Conservation (phyloP, 306 rosid genomes). For the Lithocarpus polystachyus region DNA sequence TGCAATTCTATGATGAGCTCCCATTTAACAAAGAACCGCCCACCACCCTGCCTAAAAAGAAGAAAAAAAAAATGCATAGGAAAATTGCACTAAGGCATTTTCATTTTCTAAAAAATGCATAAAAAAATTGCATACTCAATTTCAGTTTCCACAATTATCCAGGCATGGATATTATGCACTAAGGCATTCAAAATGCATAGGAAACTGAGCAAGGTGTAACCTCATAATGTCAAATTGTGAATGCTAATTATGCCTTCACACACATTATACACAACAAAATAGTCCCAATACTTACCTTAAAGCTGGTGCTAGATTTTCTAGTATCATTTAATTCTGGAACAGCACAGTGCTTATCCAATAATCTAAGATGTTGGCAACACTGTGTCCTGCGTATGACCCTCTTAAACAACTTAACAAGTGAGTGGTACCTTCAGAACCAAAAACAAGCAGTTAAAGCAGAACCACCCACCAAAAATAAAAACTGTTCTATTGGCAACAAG, state of each 20-base stretch:
- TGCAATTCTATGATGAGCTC: background rate
- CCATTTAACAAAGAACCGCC: background rate
- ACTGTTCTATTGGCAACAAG: background rate
- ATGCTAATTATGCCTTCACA: slow-evolving; percentile 10
- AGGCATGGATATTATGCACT: background rate
- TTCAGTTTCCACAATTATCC: slow-evolving; percentile 7
- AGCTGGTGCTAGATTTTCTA: slow-evolving; percentile 30
- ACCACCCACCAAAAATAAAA: background rate
- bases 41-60: background rate
- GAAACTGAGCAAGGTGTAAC: slow-evolving; percentile 1
- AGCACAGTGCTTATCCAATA: slow-evolving; percentile 75
- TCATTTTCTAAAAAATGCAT: too few species aligned
- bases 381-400: slow-evolving; percentile 53
- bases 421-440: slow-evolving; percentile 52
- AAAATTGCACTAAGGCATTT: too few species aligned
- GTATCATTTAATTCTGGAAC: slow-evolving; percentile 26
- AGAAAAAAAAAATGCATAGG: too few species aligned
- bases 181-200: background rate
- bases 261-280: slow-evolving; percentile 15
- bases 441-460: slow-evolving; percentile 21
- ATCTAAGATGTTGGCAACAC: slow-evolving; percentile 46
- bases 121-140: background rate
- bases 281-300: slow-evolving; percentile 38
- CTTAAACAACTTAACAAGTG: slow-evolving; percentile 57
- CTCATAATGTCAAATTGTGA: background rate